phyloP scores from a whole-genome alignment of 192 early-diverging fungal genomes.

The Linnemannia exigua region DNA sequence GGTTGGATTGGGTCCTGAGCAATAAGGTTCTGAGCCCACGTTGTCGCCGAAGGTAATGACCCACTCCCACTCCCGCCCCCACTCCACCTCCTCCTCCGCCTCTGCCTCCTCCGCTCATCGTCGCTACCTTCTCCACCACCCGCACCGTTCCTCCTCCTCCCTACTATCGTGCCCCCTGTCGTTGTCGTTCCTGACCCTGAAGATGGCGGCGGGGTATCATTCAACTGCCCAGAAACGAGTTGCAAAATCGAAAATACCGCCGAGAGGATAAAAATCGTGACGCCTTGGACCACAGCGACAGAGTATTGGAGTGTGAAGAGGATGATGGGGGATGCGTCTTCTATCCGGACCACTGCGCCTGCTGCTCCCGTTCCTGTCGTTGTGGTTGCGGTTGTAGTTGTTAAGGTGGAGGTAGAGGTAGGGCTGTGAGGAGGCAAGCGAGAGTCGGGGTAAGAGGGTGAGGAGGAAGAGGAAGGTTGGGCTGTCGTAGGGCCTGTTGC shows the following conservation, averaged over 20 bases:
- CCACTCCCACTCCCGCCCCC: not conserved
- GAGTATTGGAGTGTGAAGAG: not conserved
- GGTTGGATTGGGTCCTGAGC: not conserved
- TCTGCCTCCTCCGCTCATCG: too few relatives aligned
- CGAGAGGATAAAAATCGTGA: constrained; percentile 5
- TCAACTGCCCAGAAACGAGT: not conserved
- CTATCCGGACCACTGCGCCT: not conserved
- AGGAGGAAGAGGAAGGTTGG: not conserved
- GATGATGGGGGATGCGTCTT: not conserved
- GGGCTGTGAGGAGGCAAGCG: too few relatives aligned
- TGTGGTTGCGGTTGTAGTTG: not conserved
- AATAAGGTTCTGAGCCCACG: constrained; percentile 5
- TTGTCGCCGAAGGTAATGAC: not conserved
- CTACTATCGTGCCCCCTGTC: not conserved
- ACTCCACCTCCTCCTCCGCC: not conserved
- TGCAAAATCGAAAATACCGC: not conserved
- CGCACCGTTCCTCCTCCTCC: not conserved
- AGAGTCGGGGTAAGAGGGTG: too few relatives aligned
- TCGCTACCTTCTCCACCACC: not conserved
- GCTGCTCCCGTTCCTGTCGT: not conserved
- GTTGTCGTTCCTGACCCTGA: not conserved
- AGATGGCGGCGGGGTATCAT: not conserved
- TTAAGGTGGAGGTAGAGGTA: constrained; percentile 1
- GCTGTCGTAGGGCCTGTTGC: not conserved
- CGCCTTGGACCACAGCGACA: not conserved